Evolutionary conservation across 306 rosid genomes (phyloP), one percentile per base, ranked within the genome.

Genomic region (Vigna radiata): DNA sequence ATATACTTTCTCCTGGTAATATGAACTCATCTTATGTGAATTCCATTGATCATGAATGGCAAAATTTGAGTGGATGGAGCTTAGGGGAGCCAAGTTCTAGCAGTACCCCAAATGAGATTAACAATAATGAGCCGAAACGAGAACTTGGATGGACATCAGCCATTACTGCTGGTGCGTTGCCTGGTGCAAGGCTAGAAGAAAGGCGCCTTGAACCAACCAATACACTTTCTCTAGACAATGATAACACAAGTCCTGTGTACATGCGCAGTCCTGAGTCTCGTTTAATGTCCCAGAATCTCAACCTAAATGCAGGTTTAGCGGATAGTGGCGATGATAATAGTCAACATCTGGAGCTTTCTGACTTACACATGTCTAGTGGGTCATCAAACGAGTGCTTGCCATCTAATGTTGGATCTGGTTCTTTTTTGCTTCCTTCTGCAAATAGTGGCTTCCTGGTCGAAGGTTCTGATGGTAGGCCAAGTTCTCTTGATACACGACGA

Each of bases 81-180:
- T 82, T 89, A 46, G 93, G 96, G 44, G 96, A 85, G 82, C 87
- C 97, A 71, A 90, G 97, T 76, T 88, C 97, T 73, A 77, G 97
- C 77, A 87, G 78, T 70, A 46, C 86, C 36, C 90, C 82, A 75
- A 77, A 36, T 72, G 96, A 87, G 68, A 54, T 52, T 10, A 53
- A 71, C 55, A 67, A 25, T 68, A 88, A 78, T 18, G 91, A 87
- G 85, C 87, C 82, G 33, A 88, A 90, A 85, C 77, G 86, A 50
- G 96, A 88, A 60, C 79, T 86, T 76, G 93, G 88, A 64, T 88
- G 93, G 91, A 74, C 89, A 31, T 76, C 93, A 52, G 79, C 91
- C 59, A 44, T 65, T 33, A 73, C 72, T 82, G 77, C 84, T 50
- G 80, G 84, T 83, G 85, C 78, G 54, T 80, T 64, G 53, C 79